These are phyloP conservation scores for Aschersonia sp. DNA, from an alignment of 2,329 filamentous ascomycete species.

Conservation along the genomic window DNA sequence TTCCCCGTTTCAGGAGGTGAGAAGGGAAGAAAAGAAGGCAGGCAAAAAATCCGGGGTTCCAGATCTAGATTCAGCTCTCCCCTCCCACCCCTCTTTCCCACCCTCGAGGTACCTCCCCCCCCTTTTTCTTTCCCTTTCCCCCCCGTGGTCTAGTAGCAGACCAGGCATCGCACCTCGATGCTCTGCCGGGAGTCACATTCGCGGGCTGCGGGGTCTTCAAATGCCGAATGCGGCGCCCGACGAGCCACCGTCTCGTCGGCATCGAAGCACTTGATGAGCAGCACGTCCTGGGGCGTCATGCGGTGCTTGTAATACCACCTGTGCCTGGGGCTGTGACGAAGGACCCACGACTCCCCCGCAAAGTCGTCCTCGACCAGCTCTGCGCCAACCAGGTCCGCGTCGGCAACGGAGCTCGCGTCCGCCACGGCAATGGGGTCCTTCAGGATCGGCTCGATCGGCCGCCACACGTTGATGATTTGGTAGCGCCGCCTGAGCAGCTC, in stretches of 20 bases:
- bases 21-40: no score
- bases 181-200: slow-evolving; percentile 44
- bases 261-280: slow-evolving; percentile 49
- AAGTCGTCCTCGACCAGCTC: slow-evolving; percentile 34
- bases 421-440: slow-evolving; percentile 38
- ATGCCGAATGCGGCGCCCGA: slow-evolving; percentile 38
- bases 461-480: slow-evolving; percentile 38
- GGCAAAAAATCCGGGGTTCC: no score
- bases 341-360: slow-evolving; percentile 31
- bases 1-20: no score
- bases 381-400: slow-evolving; percentile 34
- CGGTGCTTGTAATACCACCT: slow-evolving; percentile 38
- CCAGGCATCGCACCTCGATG: slow-evolving; percentile 49
- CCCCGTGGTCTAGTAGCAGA: slow-evolving; percentile 35
- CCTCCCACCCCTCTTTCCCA: no score
- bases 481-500: slow-evolving; percentile 21
- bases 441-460: slow-evolving; percentile 20
- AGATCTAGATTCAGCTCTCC: no score
- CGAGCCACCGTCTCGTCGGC: slow-evolving; percentile 41
- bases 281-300: slow-evolving; percentile 36
- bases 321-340: slow-evolving; percentile 25
- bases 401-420: slow-evolving; percentile 32
- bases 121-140: background rate
- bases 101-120: no score
- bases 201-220: slow-evolving; percentile 33